These are phyloP conservation scores for Suhomyces prunicola DNA, from an alignment of 805 yeast species.

Conservation along the genomic window DNA sequence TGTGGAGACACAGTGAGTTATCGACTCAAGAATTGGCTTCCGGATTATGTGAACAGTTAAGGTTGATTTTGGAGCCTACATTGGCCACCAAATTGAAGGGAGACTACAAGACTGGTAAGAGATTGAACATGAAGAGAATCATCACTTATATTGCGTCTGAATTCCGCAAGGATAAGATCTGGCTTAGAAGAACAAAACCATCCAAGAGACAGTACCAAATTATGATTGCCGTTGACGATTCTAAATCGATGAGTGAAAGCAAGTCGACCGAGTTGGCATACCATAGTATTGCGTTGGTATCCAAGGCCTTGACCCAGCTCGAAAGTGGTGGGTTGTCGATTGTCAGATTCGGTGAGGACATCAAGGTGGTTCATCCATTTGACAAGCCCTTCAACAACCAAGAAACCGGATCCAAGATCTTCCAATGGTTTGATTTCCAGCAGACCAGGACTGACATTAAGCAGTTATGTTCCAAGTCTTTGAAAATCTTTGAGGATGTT, in stretches of 20 bases:
- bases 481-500: constrained; percentile 67
- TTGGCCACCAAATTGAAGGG: constrained; percentile 92
- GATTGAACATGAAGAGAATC: constrained; percentile 95
- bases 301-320: constrained; percentile 88
- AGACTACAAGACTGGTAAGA: constrained; percentile 95
- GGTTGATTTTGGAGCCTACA: constrained; percentile 93
- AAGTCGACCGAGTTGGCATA: constrained; percentile 87
- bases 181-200: constrained; percentile 97
- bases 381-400: constrained; percentile 72
- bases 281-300: constrained; percentile 89
- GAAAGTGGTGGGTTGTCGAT: constrained; percentile 93
- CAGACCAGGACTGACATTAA: constrained; percentile 84
- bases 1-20: constrained; percentile 82
- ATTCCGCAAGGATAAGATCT: constrained; percentile 94
- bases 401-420: constrained; percentile 78
- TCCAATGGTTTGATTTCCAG: constrained; percentile 87
- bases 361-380: constrained; percentile 85
- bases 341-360: constrained; percentile 83
- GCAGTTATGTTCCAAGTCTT: constrained; percentile 66
- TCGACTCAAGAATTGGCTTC: constrained; percentile 88
- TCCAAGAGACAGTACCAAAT: constrained; percentile 96
- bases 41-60: constrained; percentile 84
- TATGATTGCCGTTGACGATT: constrained; percentile 96
- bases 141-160: constrained; percentile 97
- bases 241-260: constrained; percentile 95